Base-by-base conservation (phyloP, 306 rosid genomes). In the Rosa rugosa region DNA sequence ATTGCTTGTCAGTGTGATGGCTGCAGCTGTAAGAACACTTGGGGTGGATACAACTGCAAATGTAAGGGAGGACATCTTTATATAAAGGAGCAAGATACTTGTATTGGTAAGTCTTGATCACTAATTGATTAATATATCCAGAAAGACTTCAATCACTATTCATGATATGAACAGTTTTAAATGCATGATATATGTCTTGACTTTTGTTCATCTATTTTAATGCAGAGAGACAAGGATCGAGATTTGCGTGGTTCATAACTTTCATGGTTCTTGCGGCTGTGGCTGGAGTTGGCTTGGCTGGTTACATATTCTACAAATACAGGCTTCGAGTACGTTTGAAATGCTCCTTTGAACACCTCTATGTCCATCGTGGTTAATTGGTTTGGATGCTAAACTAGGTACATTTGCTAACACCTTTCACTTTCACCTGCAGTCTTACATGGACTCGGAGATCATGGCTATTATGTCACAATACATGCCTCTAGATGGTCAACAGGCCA, bases 381-480 rank as follows among this genome's bases (percentile, higher is more conserved):
- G 45, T 50, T 47, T 54, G 13, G 20, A 12, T 20, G 49, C 56
- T 62, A 56, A 69, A 76, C 71, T 69, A 79, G 34, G 60, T 22
- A 31, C 31, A 3, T 44, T 41, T 31, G 60, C 8, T 69, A 51
- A 70, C 71, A 72, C 46, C 4, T 31, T 27, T 68, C 25, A 38
- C 59, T 78, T 47, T 12, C 49, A 67, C 79, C 73, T 78, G 51
- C 82, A 94, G 99, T 88, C 95, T 66, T 92, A 94, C 93, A 92
- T 94, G 99, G 97, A 94, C 81, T 87, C 99, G 0, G 99, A 94
- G 92, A 89, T 94, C 77, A 92, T 87, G 99, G 86, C 99, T 64
- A 94, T 94, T 83, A 92, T 94, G 99, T 91, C 97, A 59, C 97
- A 94, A 38, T 94, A 94, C 91, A 94, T 94, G 99, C 99, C 97